Percentiles rank a stretch among this genome's conserved stretches.
Evolutionary conservation across 805 yeast genomes (phyloP).

Genomic region (Wickerhamiella parazyma): DNA sequence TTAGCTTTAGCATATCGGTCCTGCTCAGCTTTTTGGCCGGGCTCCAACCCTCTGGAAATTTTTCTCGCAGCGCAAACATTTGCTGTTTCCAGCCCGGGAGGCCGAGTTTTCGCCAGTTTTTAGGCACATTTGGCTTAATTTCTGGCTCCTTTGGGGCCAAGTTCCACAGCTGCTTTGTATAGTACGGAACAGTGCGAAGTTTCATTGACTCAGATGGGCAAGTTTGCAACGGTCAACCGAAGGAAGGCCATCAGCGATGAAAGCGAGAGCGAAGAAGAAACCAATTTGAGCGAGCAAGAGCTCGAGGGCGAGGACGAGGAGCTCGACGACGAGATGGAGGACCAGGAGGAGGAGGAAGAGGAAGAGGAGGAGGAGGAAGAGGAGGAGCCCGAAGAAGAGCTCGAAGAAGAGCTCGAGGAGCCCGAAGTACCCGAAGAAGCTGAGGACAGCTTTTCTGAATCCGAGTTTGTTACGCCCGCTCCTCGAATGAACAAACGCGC

Average conservation of each 20-base stretch:
- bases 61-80: slow-evolving; percentile 46
- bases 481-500: slow-evolving; percentile 32
- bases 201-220: neutral
- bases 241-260: neutral
- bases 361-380: slow-evolving; percentile 8
- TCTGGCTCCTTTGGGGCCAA: neutral
- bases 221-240: neutral
- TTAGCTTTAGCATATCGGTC: slow-evolving; percentile 51
- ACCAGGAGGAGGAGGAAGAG: slow-evolving; percentile 10
- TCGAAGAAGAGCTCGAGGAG: slow-evolving; percentile 15
- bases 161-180: slow-evolving; percentile 5
- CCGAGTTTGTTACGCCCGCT: slow-evolving; percentile 15
- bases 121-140: slow-evolving; percentile 29
- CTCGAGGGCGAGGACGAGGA: slow-evolving; percentile 13
- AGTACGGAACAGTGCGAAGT: slow-evolving; percentile 9
- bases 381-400: slow-evolving; percentile 9
- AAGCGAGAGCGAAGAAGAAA: neutral
- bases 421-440: slow-evolving; percentile 16
- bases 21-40: slow-evolving; percentile 57
- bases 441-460: slow-evolving; percentile 16
- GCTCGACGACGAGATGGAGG: slow-evolving; percentile 15
- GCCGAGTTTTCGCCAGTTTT: slow-evolving; percentile 32
- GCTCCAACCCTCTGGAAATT: slow-evolving; percentile 50
- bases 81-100: slow-evolving; percentile 63
- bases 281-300: neutral